Evolutionary conservation across 2,329 filamentous ascomycete genomes (phyloP), one percentile per base, ranked within the genome.

Genomic region (Emergomyces orientalis): DNA sequence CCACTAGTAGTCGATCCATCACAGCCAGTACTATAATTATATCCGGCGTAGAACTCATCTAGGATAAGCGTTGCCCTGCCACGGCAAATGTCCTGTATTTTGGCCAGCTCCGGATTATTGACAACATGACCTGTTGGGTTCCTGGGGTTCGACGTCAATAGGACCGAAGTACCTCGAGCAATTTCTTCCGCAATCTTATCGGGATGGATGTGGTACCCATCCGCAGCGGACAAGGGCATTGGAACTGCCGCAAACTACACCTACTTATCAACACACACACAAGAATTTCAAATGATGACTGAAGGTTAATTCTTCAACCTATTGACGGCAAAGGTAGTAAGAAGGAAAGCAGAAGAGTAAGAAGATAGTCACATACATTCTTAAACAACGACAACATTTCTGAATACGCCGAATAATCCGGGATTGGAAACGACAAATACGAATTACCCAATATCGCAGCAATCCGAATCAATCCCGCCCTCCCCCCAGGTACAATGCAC

Each of bases 371-470:
- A 69, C 73, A 64, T 61, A 77, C 75, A 76, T 96, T 96, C 78
- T 90, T 91, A 83, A 97, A 97, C 64, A 97, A 80, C 63, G 88
- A 91, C 78, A 97, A 78, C 92, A 97, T 97, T 80, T 97, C 92
- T 72, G 95, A 96, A 81, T 97, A 97, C 1, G 93, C 93, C 2
- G 92, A 96, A 79, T 97, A 97, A 75, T 97, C 89, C 55, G 90
- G 90, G 73, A 96, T 90, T 77, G 96, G 96, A 83, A 97, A 97
- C 51, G 88, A 90, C 66, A 97, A 82, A 72, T 96, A 96, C 62
- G 91, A 88, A 75, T 96, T 96, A 67, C 93, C 93, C 69, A 97
- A 79, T 6, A 97, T 91, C 60, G 93, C 93, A 25, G 93, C 93
- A 74, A 97, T 97, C 69, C 93, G 86, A 74, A 97, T 97, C 77